Evolutionary conservation across 306 rosid genomes (phyloP).

Genomic region (Mimosa pudica): DNA sequence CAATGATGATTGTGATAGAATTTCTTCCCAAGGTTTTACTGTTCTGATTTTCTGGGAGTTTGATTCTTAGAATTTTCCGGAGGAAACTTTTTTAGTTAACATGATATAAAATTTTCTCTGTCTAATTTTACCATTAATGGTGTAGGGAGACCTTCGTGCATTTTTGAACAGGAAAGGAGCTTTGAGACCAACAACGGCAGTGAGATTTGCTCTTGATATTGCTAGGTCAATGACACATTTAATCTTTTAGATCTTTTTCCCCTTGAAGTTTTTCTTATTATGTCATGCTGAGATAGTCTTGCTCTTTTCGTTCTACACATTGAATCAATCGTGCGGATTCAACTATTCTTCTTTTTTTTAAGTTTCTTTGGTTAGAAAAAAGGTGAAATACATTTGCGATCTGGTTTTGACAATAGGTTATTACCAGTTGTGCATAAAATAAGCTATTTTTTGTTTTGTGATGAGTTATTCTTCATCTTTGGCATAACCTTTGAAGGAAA

Average conservation of each 20-base stretch:
- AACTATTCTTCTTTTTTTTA: background rate
- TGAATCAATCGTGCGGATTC: background rate
- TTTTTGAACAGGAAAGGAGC: constrained; percentile 74
- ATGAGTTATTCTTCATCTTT: background rate
- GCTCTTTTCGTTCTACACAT: constrained; percentile 22
- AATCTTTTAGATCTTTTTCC: constrained; percentile 13
- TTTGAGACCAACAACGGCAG: constrained; percentile 66
- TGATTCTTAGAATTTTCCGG: constrained; percentile 26
- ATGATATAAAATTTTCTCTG: constrained; percentile 27
- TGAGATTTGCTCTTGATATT: constrained; percentile 84
- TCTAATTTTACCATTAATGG: constrained; percentile 33
- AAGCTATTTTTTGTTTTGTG: background rate
- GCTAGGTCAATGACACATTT: constrained; percentile 65
- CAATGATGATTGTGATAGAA: constrained; percentile 98
- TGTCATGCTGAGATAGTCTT: background rate
- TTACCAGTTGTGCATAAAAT: background rate
- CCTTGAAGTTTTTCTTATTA: background rate
- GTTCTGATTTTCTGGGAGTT: constrained; percentile 22
- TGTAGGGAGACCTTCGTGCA: constrained; percentile 82
- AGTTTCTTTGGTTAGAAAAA: background rate
- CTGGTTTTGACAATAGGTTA: constrained; percentile 19
- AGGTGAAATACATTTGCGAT: background rate
- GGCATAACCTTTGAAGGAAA: constrained; percentile 15
- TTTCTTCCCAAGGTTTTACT: constrained; percentile 88
- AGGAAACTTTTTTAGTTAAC: constrained; percentile 9